Percentiles rank a stretch among this genome's conserved stretches.
Evolutionary conservation across 2,329 filamentous ascomycete species (phyloP).

Genomic region (Leptographium procerum): DNA sequence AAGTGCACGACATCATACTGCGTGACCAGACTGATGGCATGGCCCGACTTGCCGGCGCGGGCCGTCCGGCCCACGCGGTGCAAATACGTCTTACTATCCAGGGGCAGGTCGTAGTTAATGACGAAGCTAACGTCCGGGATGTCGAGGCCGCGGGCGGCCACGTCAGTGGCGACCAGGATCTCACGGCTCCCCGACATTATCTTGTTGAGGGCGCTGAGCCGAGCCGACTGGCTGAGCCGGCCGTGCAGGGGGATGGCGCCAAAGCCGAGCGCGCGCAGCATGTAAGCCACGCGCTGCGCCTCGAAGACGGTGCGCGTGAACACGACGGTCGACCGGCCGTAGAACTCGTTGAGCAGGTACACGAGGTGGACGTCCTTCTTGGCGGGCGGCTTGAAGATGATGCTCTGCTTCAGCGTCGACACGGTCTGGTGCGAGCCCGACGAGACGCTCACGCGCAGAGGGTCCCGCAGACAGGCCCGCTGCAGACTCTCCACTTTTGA

Average conservation of each 20-base stretch:
- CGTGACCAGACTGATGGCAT: conserved; percentile 70
- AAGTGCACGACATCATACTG: conserved; percentile 82
- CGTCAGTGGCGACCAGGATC: conserved; percentile 85
- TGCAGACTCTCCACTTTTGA: conserved; percentile 90
- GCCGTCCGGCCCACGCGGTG: conserved; percentile 84
- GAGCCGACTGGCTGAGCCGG: conserved; percentile 76
- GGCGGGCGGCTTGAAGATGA: conserved; percentile 74
- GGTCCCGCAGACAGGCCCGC: conserved; percentile 70
- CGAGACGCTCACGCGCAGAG: conserved; percentile 58
- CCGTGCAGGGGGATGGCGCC: conserved; percentile 88
- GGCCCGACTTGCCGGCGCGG: conserved; percentile 72
- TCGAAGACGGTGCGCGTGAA: conserved; percentile 91
- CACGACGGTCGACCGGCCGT: conserved; percentile 77
- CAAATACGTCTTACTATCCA: conserved; percentile 82
- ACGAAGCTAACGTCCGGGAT: conserved; percentile 85
- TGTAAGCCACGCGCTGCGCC: conserved; percentile 71
- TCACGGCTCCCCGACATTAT: conserved; percentile 72
- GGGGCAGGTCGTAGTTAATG: conserved; percentile 73
- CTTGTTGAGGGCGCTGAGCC: conserved; percentile 80
- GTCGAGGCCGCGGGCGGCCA: conserved; percentile 86
- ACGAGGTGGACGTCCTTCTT: conserved; percentile 87
- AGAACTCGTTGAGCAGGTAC: conserved; percentile 73
- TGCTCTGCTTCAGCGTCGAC: conserved; percentile 74
- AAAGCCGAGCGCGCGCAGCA: conserved; percentile 77
- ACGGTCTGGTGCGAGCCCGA: conserved; percentile 85